Evolutionary conservation across 306 rosid species (phyloP), one percentile per base, ranked within the genome.

Genomic region (Mimosa pudica): DNA sequence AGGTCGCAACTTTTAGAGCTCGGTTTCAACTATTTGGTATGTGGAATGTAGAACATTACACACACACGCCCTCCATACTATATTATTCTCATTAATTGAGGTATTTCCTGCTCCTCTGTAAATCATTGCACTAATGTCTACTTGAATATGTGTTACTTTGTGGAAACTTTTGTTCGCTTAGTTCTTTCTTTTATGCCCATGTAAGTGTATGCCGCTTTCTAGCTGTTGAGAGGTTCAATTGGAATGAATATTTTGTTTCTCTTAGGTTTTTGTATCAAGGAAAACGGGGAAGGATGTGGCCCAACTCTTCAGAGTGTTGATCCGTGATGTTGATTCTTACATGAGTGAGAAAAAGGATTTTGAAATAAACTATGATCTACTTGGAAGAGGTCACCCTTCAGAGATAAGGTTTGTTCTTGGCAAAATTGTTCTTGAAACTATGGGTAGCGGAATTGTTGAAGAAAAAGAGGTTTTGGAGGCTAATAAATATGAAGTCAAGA

Each of bases 391-490:
- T 12, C 9, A 36, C 74, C 60, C 85, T 75, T 52, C 75, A 1
- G 99, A 93, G 92, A 81, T 81, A 69, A 74, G 92, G 82, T 91
- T 84, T 90, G 93, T 95, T 79, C 63, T 95, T 13, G 96, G 98
- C 36, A 88, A 88, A 83, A 77, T 95, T 81, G 76, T 95, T 76
- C 86, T 93, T 62, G 92, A 93, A 73, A 95, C 97, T 70, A 77
- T 93, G 94, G 80, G 72, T 52, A 51, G 88, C 65, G 86, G 78
- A 68, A 79, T 82, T 69, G 71, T 79, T 79, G 79, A 58, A 70
- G 78, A 75, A 16, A 54, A 47, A 75, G 84, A 86, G 78, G 79
- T 61, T 44, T 85, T 42, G 79, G 82, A 77, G 85, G 80, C 82
- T 82, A 74, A 77, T 58, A 85, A 80, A 76, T 57, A 71, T 44